phyloP scores from a whole-genome alignment of 495 filamentous ascomycete species.

The Chaetomidium leptoderma region DNA sequence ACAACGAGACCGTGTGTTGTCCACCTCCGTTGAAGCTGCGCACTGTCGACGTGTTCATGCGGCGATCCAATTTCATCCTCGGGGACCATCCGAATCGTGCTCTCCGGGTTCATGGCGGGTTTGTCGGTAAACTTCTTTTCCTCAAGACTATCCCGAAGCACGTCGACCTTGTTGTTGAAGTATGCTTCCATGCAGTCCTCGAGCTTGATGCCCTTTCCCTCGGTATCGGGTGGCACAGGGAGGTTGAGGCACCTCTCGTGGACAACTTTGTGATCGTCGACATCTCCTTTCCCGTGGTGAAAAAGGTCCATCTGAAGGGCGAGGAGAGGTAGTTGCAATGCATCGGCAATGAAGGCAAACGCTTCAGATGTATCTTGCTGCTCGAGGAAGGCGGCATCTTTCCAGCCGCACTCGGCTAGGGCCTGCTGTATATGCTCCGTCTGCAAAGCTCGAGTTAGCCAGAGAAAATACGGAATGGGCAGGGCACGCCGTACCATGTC shows the following conservation, averaged over 20 bases:
- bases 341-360: constrained; percentile 89
- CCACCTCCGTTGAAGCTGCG: constrained; percentile 30
- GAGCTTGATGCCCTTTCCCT: constrained; percentile 62
- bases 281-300: constrained; percentile 77
- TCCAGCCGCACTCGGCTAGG: constrained; percentile 86
- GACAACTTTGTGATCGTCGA: constrained; percentile 88
- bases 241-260: constrained; percentile 91
- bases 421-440: constrained; percentile 77
- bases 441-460: constrained; percentile 42
- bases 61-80: constrained; percentile 30
- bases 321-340: constrained; percentile 78
- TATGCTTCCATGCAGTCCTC: constrained; percentile 91
- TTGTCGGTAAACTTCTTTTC: constrained; percentile 48
- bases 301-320: constrained; percentile 93
- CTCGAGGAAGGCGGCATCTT: constrained; percentile 65
- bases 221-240: constrained; percentile 64
- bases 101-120: constrained; percentile 21
- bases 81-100: constrained; percentile 36
- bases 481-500: constrained; percentile 64
- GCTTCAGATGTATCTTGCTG: constrained; percentile 96
- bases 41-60: constrained; percentile 9
- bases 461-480: neutral
- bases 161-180: constrained; percentile 92
- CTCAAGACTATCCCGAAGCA: constrained; percentile 62
- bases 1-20: constrained; percentile 26